Base-by-base conservation (phyloP, 345 rosid species). In the Anacardium occidentale region DNA sequence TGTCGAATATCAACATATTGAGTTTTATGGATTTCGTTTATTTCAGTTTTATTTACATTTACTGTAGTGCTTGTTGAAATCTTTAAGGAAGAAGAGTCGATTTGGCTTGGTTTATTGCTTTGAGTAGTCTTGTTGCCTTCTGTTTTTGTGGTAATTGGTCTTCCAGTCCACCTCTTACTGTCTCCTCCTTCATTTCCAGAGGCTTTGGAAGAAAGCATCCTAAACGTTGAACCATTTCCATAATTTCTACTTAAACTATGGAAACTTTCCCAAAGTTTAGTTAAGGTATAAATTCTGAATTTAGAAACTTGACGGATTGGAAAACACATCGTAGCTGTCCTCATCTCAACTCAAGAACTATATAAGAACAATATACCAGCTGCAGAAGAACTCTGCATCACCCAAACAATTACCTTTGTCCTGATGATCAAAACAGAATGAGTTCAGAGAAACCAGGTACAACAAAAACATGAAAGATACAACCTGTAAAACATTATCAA, bases 241-340 rank as follows among this genome's bases (percentile, higher is more conserved):
- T 66, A 51, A 42, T 67, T 60, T 37, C 77, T 68, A 66, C 77
- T 50, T 57, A 75, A 74, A 70, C 79, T 69, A 63, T 77, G 78
- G 77, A 84, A 79, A 69, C 81, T 76, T 81, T 81, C 85, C 58
- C 62, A 85, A 59, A 85, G 82, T 62, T 69, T 77, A 65, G 84
- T 85, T 18, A 94, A 77, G 74, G 76, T 75, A 62, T 79, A 82
- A 75, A 81, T 63, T 75, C 89, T 78, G 20, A 72, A 77, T 84
- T 84, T 91, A 58, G 94, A 89, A 66, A 82, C 75, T 81, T 87
- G 91, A 66, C 84, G 83, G 65, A 91, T 77, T 63, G 97, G 83
- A 81, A 84, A 76, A 76, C 90, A 87, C 89, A 90, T 85, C 9
- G 77, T 69, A 69, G 68, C 76, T 22, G 82, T 74, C 78, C 81